phyloP scores from a whole-genome alignment of 2,329 filamentous ascomycete species.

The Ophiocordyceps camponoti-saundersi region DNA sequence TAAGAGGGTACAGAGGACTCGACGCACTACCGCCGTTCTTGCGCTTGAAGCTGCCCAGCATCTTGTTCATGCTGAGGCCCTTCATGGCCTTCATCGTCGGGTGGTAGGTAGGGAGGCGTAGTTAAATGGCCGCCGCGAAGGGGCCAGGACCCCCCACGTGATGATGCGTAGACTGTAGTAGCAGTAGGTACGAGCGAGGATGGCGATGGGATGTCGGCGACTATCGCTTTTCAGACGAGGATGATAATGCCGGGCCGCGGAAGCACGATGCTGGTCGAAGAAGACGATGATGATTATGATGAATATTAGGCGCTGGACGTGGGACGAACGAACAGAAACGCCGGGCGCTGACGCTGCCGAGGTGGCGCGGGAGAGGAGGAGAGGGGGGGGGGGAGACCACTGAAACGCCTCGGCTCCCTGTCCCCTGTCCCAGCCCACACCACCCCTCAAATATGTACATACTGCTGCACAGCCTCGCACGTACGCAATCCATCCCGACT shows the following conservation, averaged over 20 bases:
- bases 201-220: no score
- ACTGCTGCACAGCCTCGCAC: not conserved
- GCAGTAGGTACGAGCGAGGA: no score
- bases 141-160: not conserved
- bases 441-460: not conserved
- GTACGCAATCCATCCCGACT: not conserved
- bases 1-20: no score
- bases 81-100: slow-evolving; percentile 27
- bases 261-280: not conserved
- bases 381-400: not conserved
- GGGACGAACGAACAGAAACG: not conserved
- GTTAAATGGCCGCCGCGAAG: not conserved
- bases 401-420: not conserved
- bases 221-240: not conserved
- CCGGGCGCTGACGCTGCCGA: not conserved
- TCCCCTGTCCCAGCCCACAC: not conserved
- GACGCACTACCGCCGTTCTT: slow-evolving; percentile 17
- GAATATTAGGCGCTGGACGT: not conserved
- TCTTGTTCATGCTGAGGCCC: slow-evolving; percentile 36
- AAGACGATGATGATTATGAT: not conserved
- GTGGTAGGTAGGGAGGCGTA: no score
- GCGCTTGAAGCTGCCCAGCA: slow-evolving; percentile 37
- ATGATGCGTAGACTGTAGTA: no score
- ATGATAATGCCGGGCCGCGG: not conserved
- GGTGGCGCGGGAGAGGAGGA: not conserved